Evolutionary conservation across 1,284 basidiomycete species (phyloP).

Genomic region (Marasmius oreades): DNA sequence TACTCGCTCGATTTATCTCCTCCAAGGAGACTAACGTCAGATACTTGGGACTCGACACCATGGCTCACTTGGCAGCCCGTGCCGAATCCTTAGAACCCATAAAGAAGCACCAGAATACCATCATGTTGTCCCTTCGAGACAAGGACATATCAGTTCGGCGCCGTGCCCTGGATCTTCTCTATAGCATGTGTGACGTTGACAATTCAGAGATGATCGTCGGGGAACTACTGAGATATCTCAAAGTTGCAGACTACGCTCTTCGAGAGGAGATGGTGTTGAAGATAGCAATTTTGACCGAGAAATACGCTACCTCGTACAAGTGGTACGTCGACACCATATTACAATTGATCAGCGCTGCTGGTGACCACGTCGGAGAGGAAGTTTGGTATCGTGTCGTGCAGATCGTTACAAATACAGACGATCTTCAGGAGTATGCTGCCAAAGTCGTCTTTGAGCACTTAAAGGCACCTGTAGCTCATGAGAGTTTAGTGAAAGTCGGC

Average conservation of each 20-base stretch:
- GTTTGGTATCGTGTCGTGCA: constrained; percentile 99
- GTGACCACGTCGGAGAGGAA: constrained; percentile 98
- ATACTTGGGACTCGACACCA: constrained; percentile 96
- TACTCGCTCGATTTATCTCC: constrained; percentile 93
- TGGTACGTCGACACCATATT: constrained; percentile 98
- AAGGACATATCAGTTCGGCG: constrained; percentile 97
- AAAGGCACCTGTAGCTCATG: constrained; percentile 86
- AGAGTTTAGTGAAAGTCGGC: constrained; percentile 96
- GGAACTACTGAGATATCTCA: constrained; percentile 90
- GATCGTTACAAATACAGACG: constrained; percentile 98
- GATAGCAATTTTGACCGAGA: constrained; percentile 97
- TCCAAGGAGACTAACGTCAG: constrained; percentile 98
- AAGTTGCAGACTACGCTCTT: constrained; percentile 92
- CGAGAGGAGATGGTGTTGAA: constrained; percentile 99
- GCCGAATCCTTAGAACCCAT: constrained; percentile 88
- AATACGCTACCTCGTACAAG: constrained; percentile 92
- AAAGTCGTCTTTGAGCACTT: constrained; percentile 92
- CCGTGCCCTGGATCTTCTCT: constrained; percentile 91
- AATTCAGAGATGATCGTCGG: constrained; percentile 96
- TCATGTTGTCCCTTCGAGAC: constrained; percentile 92
- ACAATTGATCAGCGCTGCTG: constrained; percentile 92
- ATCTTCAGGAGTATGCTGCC: constrained; percentile 93
- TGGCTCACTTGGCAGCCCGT: constrained; percentile 96
- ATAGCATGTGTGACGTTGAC: constrained; percentile 97
- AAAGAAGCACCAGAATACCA: constrained; percentile 94